Percentiles rank a stretch among this genome's conserved stretches.
phyloP scores from a whole-genome alignment of 192 early-diverging fungal species.

The Backusella australiensis region DNA sequence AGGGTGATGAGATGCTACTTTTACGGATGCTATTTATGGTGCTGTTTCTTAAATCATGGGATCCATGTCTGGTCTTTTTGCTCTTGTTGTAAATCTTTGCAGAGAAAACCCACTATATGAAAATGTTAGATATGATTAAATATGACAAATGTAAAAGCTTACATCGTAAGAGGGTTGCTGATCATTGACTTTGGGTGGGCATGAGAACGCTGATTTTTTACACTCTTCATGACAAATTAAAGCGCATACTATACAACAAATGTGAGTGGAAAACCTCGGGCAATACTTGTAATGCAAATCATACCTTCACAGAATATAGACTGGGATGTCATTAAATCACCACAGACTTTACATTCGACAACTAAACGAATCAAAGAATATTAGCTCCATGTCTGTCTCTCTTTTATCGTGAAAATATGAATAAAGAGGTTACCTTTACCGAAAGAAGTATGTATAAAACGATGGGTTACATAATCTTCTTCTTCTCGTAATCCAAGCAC shows the following conservation, averaged over 20 bases:
- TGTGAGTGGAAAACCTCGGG: neutral
- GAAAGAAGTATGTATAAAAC: constrained; percentile 57
- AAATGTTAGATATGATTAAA: neutral
- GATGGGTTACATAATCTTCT: constrained; percentile 38
- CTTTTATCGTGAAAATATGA: neutral
- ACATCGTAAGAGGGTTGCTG: constrained; percentile 39
- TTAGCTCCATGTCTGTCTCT: neutral
- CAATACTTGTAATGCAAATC: neutral
- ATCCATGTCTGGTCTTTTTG: neutral
- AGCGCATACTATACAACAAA: constrained; percentile 24
- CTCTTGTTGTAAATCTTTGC: constrained; percentile 31
- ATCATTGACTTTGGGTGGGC: constrained; percentile 35
- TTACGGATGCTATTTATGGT: neutral
- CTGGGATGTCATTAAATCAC: constrained; percentile 41
- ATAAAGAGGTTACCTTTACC: constrained; percentile 43
- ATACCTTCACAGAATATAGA: constrained; percentile 56
- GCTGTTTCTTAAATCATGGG: neutral
- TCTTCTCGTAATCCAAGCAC: constrained; percentile 2
- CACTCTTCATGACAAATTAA: constrained; percentile 43
- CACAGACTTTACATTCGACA: constrained; percentile 51
- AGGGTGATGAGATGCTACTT: constrained; percentile 3
- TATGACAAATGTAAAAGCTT: neutral
- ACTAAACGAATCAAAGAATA: constrained; percentile 24
- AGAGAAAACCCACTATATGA: constrained; percentile 35
- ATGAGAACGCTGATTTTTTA: constrained; percentile 28